Base-by-base conservation (phyloP, 2,329 filamentous ascomycete genomes). In the Aulographum hederae region DNA sequence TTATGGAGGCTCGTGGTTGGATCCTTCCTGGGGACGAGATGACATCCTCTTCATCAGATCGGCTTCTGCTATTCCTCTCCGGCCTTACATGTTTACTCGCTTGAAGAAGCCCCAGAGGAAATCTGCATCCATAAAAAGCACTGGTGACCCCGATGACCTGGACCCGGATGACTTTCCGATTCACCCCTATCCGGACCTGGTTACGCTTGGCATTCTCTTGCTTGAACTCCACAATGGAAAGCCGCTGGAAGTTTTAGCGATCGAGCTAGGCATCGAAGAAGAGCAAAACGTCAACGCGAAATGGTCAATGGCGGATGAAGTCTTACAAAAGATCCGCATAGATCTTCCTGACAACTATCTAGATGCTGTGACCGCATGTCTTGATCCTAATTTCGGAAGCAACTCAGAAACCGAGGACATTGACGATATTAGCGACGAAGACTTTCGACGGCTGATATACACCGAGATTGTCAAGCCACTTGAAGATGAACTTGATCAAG, bases 171-270 rank as follows among this genome's bases (percentile, higher is more conserved):
- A n/a, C n/a, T n/a, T 11, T 16, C 11, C 8, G 14, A 29, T 16
- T 29, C 27, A 29, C 27, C 27, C 27, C 10, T 26, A 35, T 19
- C 16, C 18, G 6, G 34, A 28, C 3, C 26, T 40, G 4, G 35
- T 39, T 26, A 28, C 35, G 10, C 20, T 38, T 6, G 37, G 32
- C 13, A 36, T 39, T 21, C 32, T 34, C 16, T 31, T 40, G 3
- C 35, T 39, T 12, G 37, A 39, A 23, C 31, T 39, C 6, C 30
- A 34, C 19, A 26, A 32, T 14, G 33, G 26, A 6, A 18, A 32
- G 16, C 15, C 33, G 5, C 26, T 35, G 16, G 31, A 35, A 29
- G n/a, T 19, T n/a, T 15, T 14, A 18, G 30, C 33, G 14, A 25
- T 19, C 6, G 30, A 26, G 11, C 10, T 8, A 3, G 10, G 10